These are phyloP conservation scores for Cephalotrichum gorgonifer DNA, from an alignment of 2,329 filamentous ascomycete genomes.

Conservation along the genomic window DNA sequence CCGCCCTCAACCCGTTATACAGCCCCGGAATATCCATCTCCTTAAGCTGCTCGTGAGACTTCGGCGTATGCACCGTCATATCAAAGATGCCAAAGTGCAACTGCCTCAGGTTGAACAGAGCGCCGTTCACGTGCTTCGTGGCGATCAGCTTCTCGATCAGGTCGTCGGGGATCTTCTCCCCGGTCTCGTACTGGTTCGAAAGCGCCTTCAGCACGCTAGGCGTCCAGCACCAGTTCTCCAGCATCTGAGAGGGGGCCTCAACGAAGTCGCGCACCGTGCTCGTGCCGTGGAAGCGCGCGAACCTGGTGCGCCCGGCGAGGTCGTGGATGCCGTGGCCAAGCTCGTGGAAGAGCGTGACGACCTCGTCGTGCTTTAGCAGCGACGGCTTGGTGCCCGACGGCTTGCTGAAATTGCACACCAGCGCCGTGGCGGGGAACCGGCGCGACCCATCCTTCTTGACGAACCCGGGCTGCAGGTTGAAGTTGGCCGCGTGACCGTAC, in stretches of 20 bases:
- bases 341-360: conserved; percentile 75
- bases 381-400: conserved; percentile 66
- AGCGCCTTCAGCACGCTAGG: conserved; percentile 54
- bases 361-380: conserved; percentile 72
- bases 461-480: conserved; percentile 68
- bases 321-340: conserved; percentile 64
- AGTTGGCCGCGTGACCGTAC: conserved; percentile 78
- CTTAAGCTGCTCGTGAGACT: conserved; percentile 58
- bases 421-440: conserved; percentile 65
- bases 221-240: conserved; percentile 69
- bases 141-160: conserved; percentile 64
- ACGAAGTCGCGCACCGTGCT: conserved; percentile 59
- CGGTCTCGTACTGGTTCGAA: conserved; percentile 63
- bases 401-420: conserved; percentile 82
- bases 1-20: conserved; percentile 63
- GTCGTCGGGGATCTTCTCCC: conserved; percentile 62
- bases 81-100: conserved; percentile 76
- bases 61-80: conserved; percentile 68
- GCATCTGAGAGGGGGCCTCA: conserved; percentile 62
- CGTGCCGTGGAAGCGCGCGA: conserved; percentile 58
- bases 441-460: conserved; percentile 56
- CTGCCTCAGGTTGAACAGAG: conserved; percentile 68
- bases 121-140: conserved; percentile 73
- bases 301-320: conserved; percentile 50
- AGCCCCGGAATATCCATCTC: conserved; percentile 51